A percentile compares a stretch with the other conserved stretches of the same genome.
Conservation (phyloP, 169 alveolate genomes). For the Theileria sp. region DNA sequence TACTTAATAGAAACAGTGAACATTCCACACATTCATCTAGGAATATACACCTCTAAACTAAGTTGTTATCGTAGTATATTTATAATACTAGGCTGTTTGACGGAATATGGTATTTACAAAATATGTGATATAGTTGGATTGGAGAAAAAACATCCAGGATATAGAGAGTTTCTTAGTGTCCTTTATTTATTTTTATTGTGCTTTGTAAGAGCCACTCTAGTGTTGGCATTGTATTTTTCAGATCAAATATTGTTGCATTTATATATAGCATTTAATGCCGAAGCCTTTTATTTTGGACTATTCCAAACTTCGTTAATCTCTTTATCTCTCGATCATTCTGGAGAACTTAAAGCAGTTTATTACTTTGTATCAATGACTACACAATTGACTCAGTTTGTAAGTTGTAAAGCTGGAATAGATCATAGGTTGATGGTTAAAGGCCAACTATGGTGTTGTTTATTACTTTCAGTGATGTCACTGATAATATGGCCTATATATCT, state of each 20-base stretch:
- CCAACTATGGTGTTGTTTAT: neutral
- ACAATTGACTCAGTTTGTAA: neutral
- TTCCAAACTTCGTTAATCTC: neutral
- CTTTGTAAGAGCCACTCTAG: neutral
- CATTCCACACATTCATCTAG: constrained; percentile 31
- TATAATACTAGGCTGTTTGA: constrained; percentile 3
- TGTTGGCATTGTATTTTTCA: neutral
- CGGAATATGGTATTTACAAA: neutral
- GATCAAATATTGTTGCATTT: neutral
- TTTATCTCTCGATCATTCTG: neutral
- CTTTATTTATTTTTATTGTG: neutral
- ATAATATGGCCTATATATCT: neutral
- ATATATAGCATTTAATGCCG: neutral
- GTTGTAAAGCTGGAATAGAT: neutral
- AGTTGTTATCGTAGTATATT: constrained; percentile 18
- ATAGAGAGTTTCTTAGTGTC: neutral
- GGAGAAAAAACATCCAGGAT: neutral
- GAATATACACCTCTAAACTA: constrained; percentile 35
- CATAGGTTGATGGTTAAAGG: neutral
- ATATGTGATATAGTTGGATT: neutral
- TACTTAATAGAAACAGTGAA: constrained; percentile 28
- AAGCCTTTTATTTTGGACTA: neutral
- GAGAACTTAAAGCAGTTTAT: neutral
- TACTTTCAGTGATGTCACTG: neutral
- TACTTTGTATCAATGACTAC: too few species aligned